A percentile compares a stretch with the other conserved stretches of the same genome.
phyloP scores from a whole-genome alignment of 129 eudicot genomes.

The Pittosporum tobira region DNA sequence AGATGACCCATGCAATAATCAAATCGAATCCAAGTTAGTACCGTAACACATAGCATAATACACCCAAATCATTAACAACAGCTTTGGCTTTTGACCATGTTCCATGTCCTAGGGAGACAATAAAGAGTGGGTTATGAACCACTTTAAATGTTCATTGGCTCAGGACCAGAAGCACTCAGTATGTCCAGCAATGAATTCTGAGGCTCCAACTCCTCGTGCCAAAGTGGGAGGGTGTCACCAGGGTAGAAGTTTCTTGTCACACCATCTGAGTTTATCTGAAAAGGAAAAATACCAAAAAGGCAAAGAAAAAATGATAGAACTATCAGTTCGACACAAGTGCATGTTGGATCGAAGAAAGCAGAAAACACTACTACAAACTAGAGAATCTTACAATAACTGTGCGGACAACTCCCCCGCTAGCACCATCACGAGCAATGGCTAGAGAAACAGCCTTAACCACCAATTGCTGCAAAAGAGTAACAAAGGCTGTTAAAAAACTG shows the following conservation, averaged over 20 bases:
- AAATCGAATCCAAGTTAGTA: too few relatives aligned
- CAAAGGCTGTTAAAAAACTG: background rate
- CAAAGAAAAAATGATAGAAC: background rate
- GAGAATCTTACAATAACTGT: slow-evolving; percentile 70
- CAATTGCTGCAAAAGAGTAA: slow-evolving; percentile 39
- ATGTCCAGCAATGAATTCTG: slow-evolving; percentile 68
- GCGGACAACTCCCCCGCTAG: slow-evolving; percentile 95
- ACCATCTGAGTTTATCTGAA: slow-evolving; percentile 71
- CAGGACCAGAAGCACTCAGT: slow-evolving; percentile 37
- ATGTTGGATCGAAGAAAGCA: background rate
- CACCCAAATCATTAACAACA: too few relatives aligned
- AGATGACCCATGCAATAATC: too few relatives aligned
- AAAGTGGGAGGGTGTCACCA: slow-evolving; percentile 71
- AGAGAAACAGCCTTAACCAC: slow-evolving; percentile 96
- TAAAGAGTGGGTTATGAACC: too few relatives aligned
- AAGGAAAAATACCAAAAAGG: background rate
- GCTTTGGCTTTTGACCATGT: too few relatives aligned
- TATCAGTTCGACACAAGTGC: background rate
- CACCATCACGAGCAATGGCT: slow-evolving; percentile 98
- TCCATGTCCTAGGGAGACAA: too few relatives aligned
- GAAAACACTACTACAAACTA: background rate
- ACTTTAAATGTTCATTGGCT: slow-evolving; percentile 40
- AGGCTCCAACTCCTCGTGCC: slow-evolving; percentile 90
- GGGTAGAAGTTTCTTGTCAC: slow-evolving; percentile 77
- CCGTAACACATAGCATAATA: too few relatives aligned